Base-by-base conservation (phyloP, 441 rosid genomes). In the Gossypium trilobum region DNA sequence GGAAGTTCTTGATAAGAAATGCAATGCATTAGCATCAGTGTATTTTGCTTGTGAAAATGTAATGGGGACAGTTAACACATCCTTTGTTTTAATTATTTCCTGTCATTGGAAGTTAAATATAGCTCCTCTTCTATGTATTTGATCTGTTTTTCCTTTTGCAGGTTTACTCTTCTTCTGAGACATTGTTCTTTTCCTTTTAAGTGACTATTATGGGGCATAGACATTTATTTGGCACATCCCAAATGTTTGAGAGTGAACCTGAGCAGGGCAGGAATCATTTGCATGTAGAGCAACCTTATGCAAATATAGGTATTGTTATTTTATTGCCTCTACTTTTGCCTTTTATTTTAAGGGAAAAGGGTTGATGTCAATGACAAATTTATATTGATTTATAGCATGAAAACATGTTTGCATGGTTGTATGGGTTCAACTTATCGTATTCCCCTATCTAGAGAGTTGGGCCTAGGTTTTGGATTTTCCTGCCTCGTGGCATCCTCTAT, bases 261-360 rank as follows among this genome's bases (percentile, higher is more conserved):
- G 94, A 88, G 73, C 88, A 87, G 82, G 81, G 78, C 76, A 86
- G 90, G 97, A 87, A 82, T 77, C 81, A 80, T 68, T 63, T 84
- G 82, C 91, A 81, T 44, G 60, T 82, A 20, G 95, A 89, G 72
- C 89, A 87, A 62, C 86, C 88, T 52, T 80, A 80, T 73, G 54
- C 80, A 59, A 79, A 74, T 82, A 42, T 68, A 72, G 95, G 97
- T 89, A 88, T 46, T 67, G 61, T 68, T 31, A 33, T 74, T 60
- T 42, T 33, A 70, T 55, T 68, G 20, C 69, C 48, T 71, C 50
- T 16, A 19, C 44, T 39, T 55, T 54, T 22, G 9, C 59, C 63
- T 56, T 57, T 16, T 48, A 58, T 22, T 16, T 63, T 50, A 25
- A 57, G 8, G 20, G 36, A 1, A 52, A 44, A 14, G 55, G 46